Percentiles rank a stretch among this genome's conserved stretches.
These are phyloP conservation scores for Vicia villosa DNA, from an alignment of 306 rosid species.

Conservation along the genomic window DNA sequence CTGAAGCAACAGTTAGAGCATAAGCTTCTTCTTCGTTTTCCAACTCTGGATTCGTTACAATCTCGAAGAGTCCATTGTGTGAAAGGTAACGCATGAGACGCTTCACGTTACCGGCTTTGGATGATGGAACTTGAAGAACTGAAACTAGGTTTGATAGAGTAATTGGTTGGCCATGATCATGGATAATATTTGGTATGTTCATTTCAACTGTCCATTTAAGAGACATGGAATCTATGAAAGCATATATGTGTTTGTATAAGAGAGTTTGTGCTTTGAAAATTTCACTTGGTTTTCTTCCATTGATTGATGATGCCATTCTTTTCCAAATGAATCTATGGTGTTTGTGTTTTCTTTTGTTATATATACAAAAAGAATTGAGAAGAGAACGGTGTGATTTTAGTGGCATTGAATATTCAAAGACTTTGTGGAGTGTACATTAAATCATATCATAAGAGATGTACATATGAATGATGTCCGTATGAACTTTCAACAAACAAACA, in stretches of 20 bases:
- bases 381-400: no score
- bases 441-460: no score
- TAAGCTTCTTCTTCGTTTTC: slow-evolving; percentile 37
- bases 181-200: slow-evolving; percentile 33
- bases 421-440: no score
- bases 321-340: background rate
- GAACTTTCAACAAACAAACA: no score
- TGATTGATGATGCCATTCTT: slow-evolving; percentile 17
- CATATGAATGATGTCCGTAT: no score
- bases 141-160: background rate
- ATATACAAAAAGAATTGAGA: no score
- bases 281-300: slow-evolving; percentile 21
- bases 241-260: slow-evolving; percentile 14
- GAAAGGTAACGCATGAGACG: slow-evolving; percentile 45
- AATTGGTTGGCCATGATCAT: slow-evolving; percentile 44
- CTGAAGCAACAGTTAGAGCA: slow-evolving; percentile 39
- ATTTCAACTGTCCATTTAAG: slow-evolving; percentile 40
- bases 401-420: no score
- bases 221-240: background rate
- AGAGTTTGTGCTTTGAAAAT: slow-evolving; percentile 28
- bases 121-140: slow-evolving; percentile 37
- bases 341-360: background rate
- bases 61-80: slow-evolving; percentile 42
- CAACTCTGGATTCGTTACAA: background rate
- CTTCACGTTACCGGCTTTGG: slow-evolving; percentile 10